Evolutionary conservation across 2,329 filamentous ascomycete genomes (phyloP).

Genomic region (Aotearoamyces nothofagi): DNA sequence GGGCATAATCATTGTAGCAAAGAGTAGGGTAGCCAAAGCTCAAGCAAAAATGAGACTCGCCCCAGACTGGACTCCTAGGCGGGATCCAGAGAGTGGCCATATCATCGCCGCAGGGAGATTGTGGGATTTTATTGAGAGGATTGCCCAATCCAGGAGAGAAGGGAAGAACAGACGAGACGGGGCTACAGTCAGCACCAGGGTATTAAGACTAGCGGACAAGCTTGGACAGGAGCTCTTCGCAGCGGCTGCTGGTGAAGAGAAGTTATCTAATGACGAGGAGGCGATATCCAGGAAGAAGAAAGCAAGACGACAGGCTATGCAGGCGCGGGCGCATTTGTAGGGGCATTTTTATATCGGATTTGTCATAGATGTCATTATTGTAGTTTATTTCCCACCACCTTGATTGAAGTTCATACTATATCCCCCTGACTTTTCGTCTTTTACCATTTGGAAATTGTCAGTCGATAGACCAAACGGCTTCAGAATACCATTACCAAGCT

Average conservation of each 20-base stretch:
- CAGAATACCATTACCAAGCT: constrained; percentile 79
- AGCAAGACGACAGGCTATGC: constrained; percentile 29
- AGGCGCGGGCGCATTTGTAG: constrained; percentile 34
- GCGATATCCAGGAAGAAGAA: constrained; percentile 30
- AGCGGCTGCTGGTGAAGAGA: constrained; percentile 24
- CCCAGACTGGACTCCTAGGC: constrained; percentile 56
- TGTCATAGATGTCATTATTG: constrained; percentile 1
- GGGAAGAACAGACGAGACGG: constrained; percentile 95
- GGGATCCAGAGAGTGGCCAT: constrained; percentile 43
- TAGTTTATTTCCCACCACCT: constrained; percentile 22
- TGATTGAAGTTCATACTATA: constrained; percentile 79
- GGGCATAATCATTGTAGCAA: constrained; percentile 65
- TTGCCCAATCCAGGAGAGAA: constrained; percentile 69
- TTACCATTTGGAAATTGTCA: constrained; percentile 85
- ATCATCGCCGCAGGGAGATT: constrained; percentile 59
- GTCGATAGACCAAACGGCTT: constrained; percentile 91
- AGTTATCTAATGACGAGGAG: constrained; percentile 33
- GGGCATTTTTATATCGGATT: constrained; percentile 2
- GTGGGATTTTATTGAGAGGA: constrained; percentile 86
- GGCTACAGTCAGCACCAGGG: constrained; percentile 70
- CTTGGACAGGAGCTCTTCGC: constrained; percentile 59
- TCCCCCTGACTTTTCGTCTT: constrained; percentile 77
- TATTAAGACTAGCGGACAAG: constrained; percentile 60
- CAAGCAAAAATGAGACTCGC: constrained; percentile 52
- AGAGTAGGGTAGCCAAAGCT: constrained; percentile 46